Base-by-base conservation (phyloP, 371 early-diverging fungal genomes). In the Paraphysoderma sedebokerense region DNA sequence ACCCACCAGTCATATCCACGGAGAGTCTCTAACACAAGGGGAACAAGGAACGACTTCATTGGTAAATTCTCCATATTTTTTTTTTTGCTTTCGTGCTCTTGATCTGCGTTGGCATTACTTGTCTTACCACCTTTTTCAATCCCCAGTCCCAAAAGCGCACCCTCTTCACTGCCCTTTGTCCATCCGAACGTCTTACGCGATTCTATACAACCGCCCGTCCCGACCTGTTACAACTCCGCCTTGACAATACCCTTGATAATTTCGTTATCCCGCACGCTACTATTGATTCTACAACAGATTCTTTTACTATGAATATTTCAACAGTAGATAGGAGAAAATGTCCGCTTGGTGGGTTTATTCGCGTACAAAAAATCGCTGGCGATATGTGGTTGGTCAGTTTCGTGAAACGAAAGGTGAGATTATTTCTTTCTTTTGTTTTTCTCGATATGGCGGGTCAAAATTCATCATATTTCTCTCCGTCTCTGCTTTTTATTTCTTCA, bases 251-350 rank as follows among this genome's bases (percentile, higher is more conserved):
- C 2, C 56, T 74, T 39, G 62, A 67, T 27, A 34, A 40, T 26
- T 64, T 71, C 26, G 42, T 77, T 12, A 72, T 76, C 0, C 67
- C 65, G 1, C 62, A 63, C 48, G 70, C 68, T 28, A 58, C 60
- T 7, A 32, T 12, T 37, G 11, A 4, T 19, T 22, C 20, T 27
- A 19, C 44, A 24, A n/a, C 17, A 26, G 8, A 9, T 38, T 17
- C 1, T 5, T 20, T 3, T 5, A 52, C 67, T 58, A 66, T 76
- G 17, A 36, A 48, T 9, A 74, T 78, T 39, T 56, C 55, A 20
- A 74, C 76, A 0, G 73, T 74, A 5, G 79, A 79, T 53, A 62
- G 56, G 37, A 54, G 76, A 20, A 63, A 70, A 48, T 74, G 76
- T 47, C 75, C 70, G 22, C 44, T 79, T 44, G 59, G 66, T 22